A percentile compares a stretch with the other conserved stretches of the same genome.
Conservation (phyloP, 306 rosid genomes). For the Benincasa hispida region DNA sequence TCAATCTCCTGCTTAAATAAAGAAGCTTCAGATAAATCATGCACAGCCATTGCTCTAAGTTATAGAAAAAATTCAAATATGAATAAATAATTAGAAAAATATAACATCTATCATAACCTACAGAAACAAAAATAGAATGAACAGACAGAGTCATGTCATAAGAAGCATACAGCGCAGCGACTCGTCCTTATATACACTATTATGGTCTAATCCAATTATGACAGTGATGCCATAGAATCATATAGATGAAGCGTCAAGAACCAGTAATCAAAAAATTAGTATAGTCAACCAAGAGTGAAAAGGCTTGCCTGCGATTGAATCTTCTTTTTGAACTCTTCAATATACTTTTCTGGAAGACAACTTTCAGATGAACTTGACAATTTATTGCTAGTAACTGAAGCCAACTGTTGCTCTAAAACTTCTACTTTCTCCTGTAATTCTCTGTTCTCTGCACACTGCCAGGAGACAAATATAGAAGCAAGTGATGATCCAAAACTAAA, state of each 20-base stretch:
- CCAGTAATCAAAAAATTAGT: background rate
- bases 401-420: conserved; percentile 52
- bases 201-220: background rate
- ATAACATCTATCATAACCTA: background rate
- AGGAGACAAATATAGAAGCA: conserved; percentile 10
- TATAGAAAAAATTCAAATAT: background rate
- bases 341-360: conserved; percentile 34
- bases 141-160: background rate
- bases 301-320: conserved; percentile 67
- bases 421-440: conserved; percentile 62
- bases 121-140: background rate
- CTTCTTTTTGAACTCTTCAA: conserved; percentile 67
- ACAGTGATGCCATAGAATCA: background rate
- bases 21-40: conserved; percentile 8
- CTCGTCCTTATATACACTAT: background rate
- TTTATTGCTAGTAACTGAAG: conserved; percentile 29
- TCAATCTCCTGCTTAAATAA: conserved; percentile 57
- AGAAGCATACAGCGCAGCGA: background rate
- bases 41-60: background rate
- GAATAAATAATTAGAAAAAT: background rate
- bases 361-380: conserved; percentile 26
- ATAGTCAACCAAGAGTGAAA: conserved; percentile 2
- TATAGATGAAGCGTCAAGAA: background rate
- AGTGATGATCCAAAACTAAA: background rate
- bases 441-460: conserved; percentile 69